Evolutionary conservation across 139 green algal species (phyloP), one percentile per base, ranked within the genome.

Genomic region (Zygnema circumcarinatum): DNA sequence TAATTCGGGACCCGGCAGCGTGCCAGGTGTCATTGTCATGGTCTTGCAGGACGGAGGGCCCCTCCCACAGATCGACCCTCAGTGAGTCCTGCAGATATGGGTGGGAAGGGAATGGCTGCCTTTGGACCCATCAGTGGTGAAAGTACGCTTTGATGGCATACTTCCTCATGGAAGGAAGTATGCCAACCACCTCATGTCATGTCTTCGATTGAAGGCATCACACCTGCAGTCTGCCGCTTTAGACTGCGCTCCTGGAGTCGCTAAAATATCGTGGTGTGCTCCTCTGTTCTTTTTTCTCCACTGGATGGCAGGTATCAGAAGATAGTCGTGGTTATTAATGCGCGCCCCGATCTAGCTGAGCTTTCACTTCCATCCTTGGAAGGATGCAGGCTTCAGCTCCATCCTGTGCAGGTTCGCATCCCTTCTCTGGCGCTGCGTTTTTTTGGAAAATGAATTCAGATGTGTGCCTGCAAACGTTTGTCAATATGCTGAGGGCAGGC

Each of bases 11-110:
- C 39, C 47, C 25, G 35, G 40, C 36, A 68, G n/a, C 33, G 25
- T 80, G 33, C 85, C 85, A 32, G 85, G 85, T 31, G 76, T 86
- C 16, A 90, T 90, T 52, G 47, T 87, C 20, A 90, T 90, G 85
- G n/a, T 22, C 31, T 75, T 90, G 21, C 1, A 40, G n/a, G 85
- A 87, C 54, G 85, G 75, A 29, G 42, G 75, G 0, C 38, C 40
- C 16, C 32, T 89, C 20, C 29, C 75, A 39, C 42, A 78, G 56
- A 67, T 90, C 16, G 41, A 80, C 54, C 16, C 39, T 38, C 67
- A 83, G 83, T 84, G 69, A 84, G 83, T 56, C 21, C 42, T 53
- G 21, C 33, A 2, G 3, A 83, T n/a, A n/a, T n/a, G n/a, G n/a
- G n/a, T n/a, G n/a, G n/a, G n/a, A n/a, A n/a, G n/a, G n/a, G n/a